Conservation (phyloP, 495 filamentous ascomycete genomes). For the Astrothelium macrocarpum region DNA sequence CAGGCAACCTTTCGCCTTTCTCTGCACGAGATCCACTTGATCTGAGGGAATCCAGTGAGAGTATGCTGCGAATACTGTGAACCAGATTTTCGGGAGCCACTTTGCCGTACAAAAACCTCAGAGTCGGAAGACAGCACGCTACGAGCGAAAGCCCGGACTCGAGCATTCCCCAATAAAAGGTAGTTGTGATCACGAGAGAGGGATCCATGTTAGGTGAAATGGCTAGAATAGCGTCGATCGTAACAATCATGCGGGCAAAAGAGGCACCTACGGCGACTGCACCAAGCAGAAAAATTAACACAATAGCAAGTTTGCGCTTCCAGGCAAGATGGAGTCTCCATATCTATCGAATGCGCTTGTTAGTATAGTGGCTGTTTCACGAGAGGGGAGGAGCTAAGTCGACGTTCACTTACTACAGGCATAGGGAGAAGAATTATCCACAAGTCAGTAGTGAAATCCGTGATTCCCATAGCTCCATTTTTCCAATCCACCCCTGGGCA, state of each 20-base stretch:
- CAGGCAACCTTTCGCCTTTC: not conserved
- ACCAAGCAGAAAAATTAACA: not conserved
- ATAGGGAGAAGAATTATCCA: not conserved
- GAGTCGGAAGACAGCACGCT: constrained; percentile 1
- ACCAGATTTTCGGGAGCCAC: not conserved
- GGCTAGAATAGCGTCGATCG: not conserved
- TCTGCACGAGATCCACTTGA: not conserved
- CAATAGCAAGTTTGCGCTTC: not conserved
- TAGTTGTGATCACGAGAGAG: not conserved
- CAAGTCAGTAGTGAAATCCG: not conserved
- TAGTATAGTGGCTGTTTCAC: not conserved
- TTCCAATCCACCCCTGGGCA: not conserved
- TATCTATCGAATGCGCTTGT: not conserved
- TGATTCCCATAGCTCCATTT: not conserved
- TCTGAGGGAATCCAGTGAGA: not conserved
- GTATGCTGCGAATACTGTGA: not conserved
- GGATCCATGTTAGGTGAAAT: not conserved
- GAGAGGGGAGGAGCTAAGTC: not conserved
- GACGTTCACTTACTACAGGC: not conserved
- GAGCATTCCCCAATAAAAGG: not conserved
- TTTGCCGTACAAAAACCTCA: not conserved
- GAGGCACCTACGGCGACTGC: not conserved
- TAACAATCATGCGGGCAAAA: not conserved
- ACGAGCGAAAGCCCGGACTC: not conserved
- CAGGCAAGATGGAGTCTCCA: not conserved